Percentiles rank a stretch among this genome's conserved stretches.
Evolutionary conservation across 2,329 filamentous ascomycete genomes (phyloP).

Genomic region (Xylariales sp.): DNA sequence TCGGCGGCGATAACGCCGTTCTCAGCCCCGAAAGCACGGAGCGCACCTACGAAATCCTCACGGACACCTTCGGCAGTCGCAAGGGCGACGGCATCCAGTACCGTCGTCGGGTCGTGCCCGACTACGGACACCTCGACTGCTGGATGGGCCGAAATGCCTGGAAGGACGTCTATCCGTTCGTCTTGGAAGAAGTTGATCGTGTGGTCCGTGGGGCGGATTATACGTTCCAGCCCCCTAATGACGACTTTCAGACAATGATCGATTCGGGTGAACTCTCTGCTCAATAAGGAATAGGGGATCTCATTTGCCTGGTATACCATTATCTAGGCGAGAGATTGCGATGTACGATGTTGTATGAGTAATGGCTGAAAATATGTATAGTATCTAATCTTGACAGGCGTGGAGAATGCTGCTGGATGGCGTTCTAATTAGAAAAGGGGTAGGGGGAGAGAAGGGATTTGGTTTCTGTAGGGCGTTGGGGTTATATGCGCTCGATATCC

Average conservation of each 20-base stretch:
- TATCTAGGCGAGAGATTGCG: neutral
- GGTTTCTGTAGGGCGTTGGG: neutral
- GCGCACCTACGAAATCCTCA: slow-evolving; percentile 63
- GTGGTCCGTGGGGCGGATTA: slow-evolving; percentile 59
- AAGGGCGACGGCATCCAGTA: slow-evolving; percentile 57
- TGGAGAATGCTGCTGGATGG: slow-evolving; percentile 4
- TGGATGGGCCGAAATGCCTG: slow-evolving; percentile 71
- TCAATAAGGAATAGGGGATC: slow-evolving; percentile 21
- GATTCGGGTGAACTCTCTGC: slow-evolving; percentile 53
- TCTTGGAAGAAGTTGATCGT: slow-evolving; percentile 66
- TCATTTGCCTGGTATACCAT: neutral
- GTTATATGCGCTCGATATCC: slow-evolving; percentile 2
- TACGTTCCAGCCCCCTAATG: slow-evolving; percentile 57
- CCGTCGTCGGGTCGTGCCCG: slow-evolving; percentile 63
- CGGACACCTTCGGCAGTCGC: slow-evolving; percentile 60
- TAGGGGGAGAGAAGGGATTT: neutral
- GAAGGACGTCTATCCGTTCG: slow-evolving; percentile 68
- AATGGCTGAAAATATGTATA: slow-evolving; percentile 6
- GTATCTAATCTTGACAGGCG: neutral
- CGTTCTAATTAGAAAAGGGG: neutral
- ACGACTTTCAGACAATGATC: slow-evolving; percentile 57
- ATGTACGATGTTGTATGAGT: slow-evolving; percentile 33
- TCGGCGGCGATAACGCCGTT: slow-evolving; percentile 67
- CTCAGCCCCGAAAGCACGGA: slow-evolving; percentile 65
- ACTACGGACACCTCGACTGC: slow-evolving; percentile 71